A percentile compares a stretch with the other conserved stretches of the same genome.
Conservation (phyloP, 495 filamentous ascomycete species). For the Clavariopsis aquatica region DNA sequence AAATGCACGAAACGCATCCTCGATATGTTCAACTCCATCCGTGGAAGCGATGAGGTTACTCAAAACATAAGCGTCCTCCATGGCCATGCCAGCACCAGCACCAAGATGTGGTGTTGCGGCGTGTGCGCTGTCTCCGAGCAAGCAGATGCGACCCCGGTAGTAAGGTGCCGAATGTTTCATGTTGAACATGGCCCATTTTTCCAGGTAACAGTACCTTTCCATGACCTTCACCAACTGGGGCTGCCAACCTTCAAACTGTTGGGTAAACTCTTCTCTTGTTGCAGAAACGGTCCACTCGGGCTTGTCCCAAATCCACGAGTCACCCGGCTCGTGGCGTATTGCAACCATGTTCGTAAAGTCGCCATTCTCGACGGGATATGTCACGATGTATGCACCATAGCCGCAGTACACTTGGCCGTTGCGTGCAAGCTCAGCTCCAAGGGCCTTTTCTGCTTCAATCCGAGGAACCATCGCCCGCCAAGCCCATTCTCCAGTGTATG, state of each 20-base stretch:
- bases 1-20: slow-evolving; percentile 60
- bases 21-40: slow-evolving; percentile 43
- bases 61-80: slow-evolving; percentile 68
- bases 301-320: slow-evolving; percentile 47
- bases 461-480: slow-evolving; percentile 63
- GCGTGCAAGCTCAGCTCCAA: slow-evolving; percentile 54
- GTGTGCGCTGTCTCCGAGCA: slow-evolving; percentile 71
- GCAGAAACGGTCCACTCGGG: slow-evolving; percentile 60
- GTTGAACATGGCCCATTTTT: slow-evolving; percentile 61
- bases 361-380: slow-evolving; percentile 65
- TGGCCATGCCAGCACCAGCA: slow-evolving; percentile 66
- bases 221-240: slow-evolving; percentile 50
- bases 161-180: slow-evolving; percentile 58
- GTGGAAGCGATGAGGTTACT: slow-evolving; percentile 56
- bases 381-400: slow-evolving; percentile 58
- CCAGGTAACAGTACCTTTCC: slow-evolving; percentile 42
- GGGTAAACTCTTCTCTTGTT: slow-evolving; percentile 56
- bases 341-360: slow-evolving; percentile 56
- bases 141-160: slow-evolving; percentile 54
- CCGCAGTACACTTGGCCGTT: slow-evolving; percentile 61
- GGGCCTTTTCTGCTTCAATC: slow-evolving; percentile 54
- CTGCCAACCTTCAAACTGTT: slow-evolving; percentile 58
- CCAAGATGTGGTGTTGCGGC: slow-evolving; percentile 70
- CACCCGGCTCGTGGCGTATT: slow-evolving; percentile 11
- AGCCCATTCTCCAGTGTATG: slow-evolving; percentile 54